phyloP scores from a whole-genome alignment of 805 yeast genomes.

The Lipomyces sp. region DNA sequence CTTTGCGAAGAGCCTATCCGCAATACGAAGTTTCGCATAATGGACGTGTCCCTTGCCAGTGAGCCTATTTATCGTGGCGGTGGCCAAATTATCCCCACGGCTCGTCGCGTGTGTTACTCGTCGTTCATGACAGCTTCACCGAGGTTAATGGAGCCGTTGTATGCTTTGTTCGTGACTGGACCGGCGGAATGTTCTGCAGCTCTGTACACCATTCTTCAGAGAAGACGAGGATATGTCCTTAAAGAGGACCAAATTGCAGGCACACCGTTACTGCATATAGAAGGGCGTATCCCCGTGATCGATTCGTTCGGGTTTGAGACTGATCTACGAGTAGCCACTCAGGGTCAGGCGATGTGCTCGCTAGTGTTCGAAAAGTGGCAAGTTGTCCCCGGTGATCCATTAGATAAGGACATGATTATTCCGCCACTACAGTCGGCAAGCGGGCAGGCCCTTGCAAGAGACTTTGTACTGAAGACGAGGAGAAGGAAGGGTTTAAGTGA shows the following conservation, averaged over 20 bases:
- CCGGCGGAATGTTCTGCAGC: conserved; percentile 55
- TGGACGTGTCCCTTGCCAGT: conserved; percentile 60
- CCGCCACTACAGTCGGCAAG: conserved; percentile 81
- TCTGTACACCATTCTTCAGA: conserved; percentile 56
- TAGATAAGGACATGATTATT: conserved; percentile 66
- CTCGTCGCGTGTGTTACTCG: conserved; percentile 81
- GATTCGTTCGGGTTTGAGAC: conserved; percentile 90
- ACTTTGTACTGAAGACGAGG: conserved; percentile 86
- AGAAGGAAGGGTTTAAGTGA: conserved; percentile 82
- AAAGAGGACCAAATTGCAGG: conserved; percentile 65
- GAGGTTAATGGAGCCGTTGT: conserved; percentile 79
- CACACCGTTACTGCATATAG: conserved; percentile 65
- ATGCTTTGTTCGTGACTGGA: conserved; percentile 63
- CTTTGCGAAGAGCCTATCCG: conserved; percentile 83
- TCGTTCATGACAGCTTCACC: conserved; percentile 82
- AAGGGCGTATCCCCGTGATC: conserved; percentile 79
- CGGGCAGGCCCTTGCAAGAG: conserved; percentile 73
- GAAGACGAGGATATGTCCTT: conserved; percentile 71
- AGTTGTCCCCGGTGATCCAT: conserved; percentile 87
- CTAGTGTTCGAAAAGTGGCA: conserved; percentile 74
- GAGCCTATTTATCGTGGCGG: conserved; percentile 57
- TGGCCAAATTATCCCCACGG: conserved; percentile 75
- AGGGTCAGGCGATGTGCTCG: conserved; percentile 76
- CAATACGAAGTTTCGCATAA: conserved; percentile 69
- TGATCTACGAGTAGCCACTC: conserved; percentile 75